Percentiles rank a stretch among this genome's conserved stretches.
phyloP scores from a whole-genome alignment of 108 stramenopile species.

The Seminavis robusta region DNA sequence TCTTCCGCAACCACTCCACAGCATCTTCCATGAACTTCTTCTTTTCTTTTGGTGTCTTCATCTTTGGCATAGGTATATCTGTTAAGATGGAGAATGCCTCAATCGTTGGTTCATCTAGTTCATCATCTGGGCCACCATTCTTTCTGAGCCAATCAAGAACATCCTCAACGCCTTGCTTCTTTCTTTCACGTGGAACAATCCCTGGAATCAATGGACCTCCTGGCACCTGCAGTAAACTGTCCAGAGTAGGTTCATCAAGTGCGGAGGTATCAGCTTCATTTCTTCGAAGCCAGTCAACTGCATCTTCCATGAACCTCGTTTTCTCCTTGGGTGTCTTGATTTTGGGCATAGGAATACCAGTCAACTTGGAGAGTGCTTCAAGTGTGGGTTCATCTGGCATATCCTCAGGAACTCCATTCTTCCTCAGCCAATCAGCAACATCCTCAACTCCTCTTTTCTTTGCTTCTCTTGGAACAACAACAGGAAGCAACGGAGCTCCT shows the following conservation, averaged over 20 bases:
- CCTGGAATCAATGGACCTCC: neutral
- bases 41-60: neutral
- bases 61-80: conserved; percentile 5
- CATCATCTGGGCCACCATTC: conserved; percentile 1
- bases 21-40: conserved; percentile 18
- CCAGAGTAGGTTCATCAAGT: conserved; percentile 11
- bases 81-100: neutral
- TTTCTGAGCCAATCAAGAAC: conserved; percentile 24
- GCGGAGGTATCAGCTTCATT: conserved; percentile 14
- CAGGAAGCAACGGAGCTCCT: neutral
- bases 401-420: too few relatives aligned
- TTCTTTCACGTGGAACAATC: neutral
- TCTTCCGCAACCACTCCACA: conserved; percentile 25
- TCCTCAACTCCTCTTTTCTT: neutral
- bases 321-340: neutral
- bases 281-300: conserved; percentile 27
- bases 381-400: too few relatives aligned
- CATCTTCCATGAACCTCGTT: conserved; percentile 2
- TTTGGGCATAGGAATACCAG: neutral
- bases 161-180: conserved; percentile 5
- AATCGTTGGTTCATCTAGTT: neutral
- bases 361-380: too few relatives aligned
- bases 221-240: neutral
- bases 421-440: neutral
- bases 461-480: neutral